Conservation (phyloP, 2,329 filamentous ascomycete species). For the Gnomoniopsis sp. region DNA sequence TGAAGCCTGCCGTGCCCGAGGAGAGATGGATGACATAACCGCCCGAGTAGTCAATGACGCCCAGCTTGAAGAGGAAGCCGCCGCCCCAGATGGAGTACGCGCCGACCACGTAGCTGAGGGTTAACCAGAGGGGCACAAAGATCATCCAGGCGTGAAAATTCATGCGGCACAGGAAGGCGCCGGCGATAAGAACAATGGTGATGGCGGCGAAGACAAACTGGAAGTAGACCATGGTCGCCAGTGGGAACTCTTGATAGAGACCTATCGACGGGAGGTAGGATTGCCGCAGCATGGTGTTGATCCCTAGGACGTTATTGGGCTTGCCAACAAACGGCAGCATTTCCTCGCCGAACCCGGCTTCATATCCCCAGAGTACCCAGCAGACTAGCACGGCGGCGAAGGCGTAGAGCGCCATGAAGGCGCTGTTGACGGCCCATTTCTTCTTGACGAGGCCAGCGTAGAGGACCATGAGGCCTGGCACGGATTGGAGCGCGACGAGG, state of each 20-base stretch:
- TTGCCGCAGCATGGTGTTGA: slow-evolving; percentile 40
- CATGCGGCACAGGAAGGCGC: slow-evolving; percentile 44
- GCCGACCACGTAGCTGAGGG: slow-evolving; percentile 19
- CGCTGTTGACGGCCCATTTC: slow-evolving; percentile 47
- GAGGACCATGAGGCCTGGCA: slow-evolving; percentile 46
- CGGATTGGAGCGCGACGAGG: slow-evolving; percentile 45
- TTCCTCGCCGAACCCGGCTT: slow-evolving; percentile 44
- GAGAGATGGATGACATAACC: slow-evolving; percentile 52
- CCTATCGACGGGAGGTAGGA: slow-evolving; percentile 38
- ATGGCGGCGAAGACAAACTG: slow-evolving; percentile 52
- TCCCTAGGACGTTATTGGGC: slow-evolving; percentile 42
- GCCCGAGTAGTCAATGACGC: slow-evolving; percentile 49
- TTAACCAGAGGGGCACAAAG: slow-evolving; percentile 49
- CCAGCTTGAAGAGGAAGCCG: slow-evolving; percentile 33
- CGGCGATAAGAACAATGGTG: slow-evolving; percentile 44
- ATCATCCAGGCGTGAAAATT: slow-evolving; percentile 50
- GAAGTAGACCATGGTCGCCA: slow-evolving; percentile 50
- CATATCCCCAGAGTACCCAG: slow-evolving; percentile 48
- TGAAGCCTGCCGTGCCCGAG: slow-evolving; percentile 47
- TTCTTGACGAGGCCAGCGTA: slow-evolving; percentile 46
- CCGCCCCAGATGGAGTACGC: slow-evolving; percentile 18
- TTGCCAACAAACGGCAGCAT: slow-evolving; percentile 47
- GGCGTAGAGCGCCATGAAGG: slow-evolving; percentile 50
- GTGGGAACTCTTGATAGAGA: slow-evolving; percentile 38
- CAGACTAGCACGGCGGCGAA: slow-evolving; percentile 44